Evolutionary conservation across 2,329 filamentous ascomycete genomes (phyloP).

Genomic region (Alternaria solani): DNA sequence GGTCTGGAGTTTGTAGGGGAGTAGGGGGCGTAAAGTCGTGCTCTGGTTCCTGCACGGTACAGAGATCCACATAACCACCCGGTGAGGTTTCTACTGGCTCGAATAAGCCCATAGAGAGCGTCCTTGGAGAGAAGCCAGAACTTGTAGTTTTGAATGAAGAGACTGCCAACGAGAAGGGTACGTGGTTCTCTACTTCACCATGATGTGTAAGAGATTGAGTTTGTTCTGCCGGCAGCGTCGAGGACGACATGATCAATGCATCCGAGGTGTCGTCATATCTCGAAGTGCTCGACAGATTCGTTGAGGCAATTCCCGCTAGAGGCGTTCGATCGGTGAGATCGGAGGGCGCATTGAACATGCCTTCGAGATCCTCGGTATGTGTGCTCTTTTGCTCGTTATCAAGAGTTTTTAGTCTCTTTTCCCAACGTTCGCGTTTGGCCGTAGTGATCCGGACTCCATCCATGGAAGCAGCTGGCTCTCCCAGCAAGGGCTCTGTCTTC

Average conservation of each 20-base stretch:
- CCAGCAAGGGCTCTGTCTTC: background rate
- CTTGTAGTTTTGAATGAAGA: background rate
- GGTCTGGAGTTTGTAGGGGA: background rate
- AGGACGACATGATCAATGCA: background rate
- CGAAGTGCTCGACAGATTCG: background rate
- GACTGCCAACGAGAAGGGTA: accelerated
- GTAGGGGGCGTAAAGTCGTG: background rate
- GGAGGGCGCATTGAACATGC: background rate
- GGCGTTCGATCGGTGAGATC: accelerated
- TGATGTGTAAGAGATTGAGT: background rate
- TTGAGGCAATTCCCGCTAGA: background rate
- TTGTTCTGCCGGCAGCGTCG: background rate
- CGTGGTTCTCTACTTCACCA: background rate
- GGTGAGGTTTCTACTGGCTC: background rate
- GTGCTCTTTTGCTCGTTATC: background rate
- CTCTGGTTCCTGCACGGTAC: background rate
- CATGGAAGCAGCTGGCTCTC: background rate
- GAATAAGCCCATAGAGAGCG: background rate
- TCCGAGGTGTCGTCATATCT: background rate
- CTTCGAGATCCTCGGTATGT: background rate
- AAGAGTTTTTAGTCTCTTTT: background rate
- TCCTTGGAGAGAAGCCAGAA: background rate
- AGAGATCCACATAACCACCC: background rate
- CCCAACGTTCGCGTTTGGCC: background rate
- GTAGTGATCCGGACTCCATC: background rate